These are phyloP conservation scores for Syzygium grande DNA, from an alignment of 345 rosid species.

Conservation along the genomic window DNA sequence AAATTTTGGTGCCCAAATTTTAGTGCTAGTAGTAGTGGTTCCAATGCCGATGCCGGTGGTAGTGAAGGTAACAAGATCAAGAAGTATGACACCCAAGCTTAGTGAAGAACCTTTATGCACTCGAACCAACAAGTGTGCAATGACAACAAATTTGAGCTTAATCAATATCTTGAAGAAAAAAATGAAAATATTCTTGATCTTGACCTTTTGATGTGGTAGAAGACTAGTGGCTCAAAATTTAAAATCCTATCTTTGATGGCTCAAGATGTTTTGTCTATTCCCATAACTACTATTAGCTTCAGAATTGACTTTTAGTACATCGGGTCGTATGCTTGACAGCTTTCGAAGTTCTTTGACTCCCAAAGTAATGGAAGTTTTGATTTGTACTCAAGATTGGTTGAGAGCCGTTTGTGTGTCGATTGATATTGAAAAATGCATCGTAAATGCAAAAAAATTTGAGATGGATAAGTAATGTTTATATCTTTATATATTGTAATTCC, in stretches of 20 bases:
- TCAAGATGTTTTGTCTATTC: background rate
- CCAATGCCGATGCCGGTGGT: background rate
- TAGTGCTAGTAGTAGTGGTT: too few relatives aligned
- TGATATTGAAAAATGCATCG: too few relatives aligned
- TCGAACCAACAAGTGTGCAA: too few relatives aligned
- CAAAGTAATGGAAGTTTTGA: background rate
- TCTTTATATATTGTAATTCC: too few relatives aligned
- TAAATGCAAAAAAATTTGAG: too few relatives aligned
- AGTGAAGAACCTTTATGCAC: background rate
- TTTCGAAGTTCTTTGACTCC: background rate
- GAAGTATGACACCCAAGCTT: background rate
- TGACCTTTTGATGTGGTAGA: background rate
- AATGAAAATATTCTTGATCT: background rate
- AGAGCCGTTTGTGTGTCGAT: too few relatives aligned
- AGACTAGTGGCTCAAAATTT: background rate
- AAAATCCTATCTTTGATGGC: background rate
- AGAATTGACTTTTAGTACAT: background rate
- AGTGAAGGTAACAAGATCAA: background rate
- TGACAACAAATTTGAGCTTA: background rate
- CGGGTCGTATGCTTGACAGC: background rate
- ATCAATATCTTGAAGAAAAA: background rate
- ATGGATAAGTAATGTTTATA: too few relatives aligned
- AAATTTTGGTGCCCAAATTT: too few relatives aligned
- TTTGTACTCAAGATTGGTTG: background rate
- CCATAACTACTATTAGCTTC: background rate